Evolutionary conservation across 805 yeast genomes (phyloP), one percentile per base, ranked within the genome.

Genomic region (Lipomyces oligophaga): DNA sequence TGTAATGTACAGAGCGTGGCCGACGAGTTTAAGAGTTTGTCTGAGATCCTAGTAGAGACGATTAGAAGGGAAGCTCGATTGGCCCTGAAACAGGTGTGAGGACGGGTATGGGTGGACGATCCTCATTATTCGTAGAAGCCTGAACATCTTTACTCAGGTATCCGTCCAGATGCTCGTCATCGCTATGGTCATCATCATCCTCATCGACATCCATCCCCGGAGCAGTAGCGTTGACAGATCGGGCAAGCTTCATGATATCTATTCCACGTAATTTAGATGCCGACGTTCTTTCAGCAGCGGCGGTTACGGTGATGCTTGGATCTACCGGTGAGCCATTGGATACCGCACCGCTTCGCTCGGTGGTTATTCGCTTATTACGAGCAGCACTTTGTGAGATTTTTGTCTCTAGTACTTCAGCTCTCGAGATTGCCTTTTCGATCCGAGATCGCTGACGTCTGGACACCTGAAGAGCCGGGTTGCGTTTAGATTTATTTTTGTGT

Each of bases 121-220:
- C 34, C 19, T 31, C 34, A 13, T 5, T 13, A 11, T 31, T 13
- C 19, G n/a, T 31, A 19, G 34, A 15, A 7, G n/a, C 19, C 5
- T 6, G n/a, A 19, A 6, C 5, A 16, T 19, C 16, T 16, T 11
- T 19, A 5, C n/a, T 31, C 19, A n/a, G n/a, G n/a, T n/a, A n/a
- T n/a, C n/a, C n/a, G n/a, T n/a, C n/a, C n/a, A n/a, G n/a, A 26
- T 25, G 30, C 24, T 10, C 55, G 20, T 38, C 46, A 4, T 27
- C 41, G 21, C 28, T 47, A 22, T 18, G 31, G 6, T 41, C 41
- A 41, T 57, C 42, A 47, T 34, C 34, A 49, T 47, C 60, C 51
- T 39, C 51, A 32, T 41, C 54, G 41, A 40, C 47, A 34, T 26
- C 47, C 46, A 41, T 47, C 16, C 46, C 51, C 22, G 43, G 36